Percentiles rank a stretch among this genome's conserved stretches.
Evolutionary conservation across 768 basidiomycete species (phyloP).

Genomic region (Inosperma sp.): DNA sequence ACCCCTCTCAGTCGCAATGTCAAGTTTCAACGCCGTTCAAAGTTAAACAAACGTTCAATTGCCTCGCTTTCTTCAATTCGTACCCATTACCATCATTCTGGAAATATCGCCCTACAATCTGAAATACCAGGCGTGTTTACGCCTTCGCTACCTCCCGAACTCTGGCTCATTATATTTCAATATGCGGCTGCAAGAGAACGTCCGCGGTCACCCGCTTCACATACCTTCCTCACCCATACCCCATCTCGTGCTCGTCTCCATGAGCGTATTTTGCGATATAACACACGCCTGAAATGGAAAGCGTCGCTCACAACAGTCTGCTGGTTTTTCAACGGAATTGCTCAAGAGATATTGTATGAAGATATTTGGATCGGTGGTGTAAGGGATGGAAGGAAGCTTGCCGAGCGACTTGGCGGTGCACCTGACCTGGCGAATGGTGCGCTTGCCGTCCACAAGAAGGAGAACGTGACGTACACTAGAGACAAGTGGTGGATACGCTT

Average conservation of each 20-base stretch:
- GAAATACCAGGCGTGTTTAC: slow-evolving; percentile 1
- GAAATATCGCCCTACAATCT: neutral
- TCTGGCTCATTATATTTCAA: neutral
- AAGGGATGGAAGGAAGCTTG: slow-evolving; percentile 22
- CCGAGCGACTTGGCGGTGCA: slow-evolving; percentile 21
- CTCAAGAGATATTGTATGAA: slow-evolving; percentile 58
- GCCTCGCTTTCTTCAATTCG: neutral
- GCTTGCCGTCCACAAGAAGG: slow-evolving; percentile 1
- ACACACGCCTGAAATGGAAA: slow-evolving; percentile 45
- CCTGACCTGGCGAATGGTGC: slow-evolving; percentile 4
- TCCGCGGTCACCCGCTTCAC: neutral
- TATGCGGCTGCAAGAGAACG: neutral
- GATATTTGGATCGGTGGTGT: slow-evolving; percentile 65
- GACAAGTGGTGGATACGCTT: too few relatives aligned
- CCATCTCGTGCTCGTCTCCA: slow-evolving; percentile 31
- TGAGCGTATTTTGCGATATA: slow-evolving; percentile 42
- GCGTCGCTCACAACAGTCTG: slow-evolving; percentile 49
- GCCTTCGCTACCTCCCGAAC: slow-evolving; percentile 3
- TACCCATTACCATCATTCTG: neutral
- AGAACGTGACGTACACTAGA: neutral
- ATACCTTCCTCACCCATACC: slow-evolving; percentile 5
- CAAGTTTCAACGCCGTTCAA: neutral
- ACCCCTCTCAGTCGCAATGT: neutral
- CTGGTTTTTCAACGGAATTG: slow-evolving; percentile 49
- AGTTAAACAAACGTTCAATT: neutral